Evolutionary conservation across 495 filamentous ascomycete species (phyloP), one percentile per base, ranked within the genome.

Genomic region (Apiosordaria backusii): DNA sequence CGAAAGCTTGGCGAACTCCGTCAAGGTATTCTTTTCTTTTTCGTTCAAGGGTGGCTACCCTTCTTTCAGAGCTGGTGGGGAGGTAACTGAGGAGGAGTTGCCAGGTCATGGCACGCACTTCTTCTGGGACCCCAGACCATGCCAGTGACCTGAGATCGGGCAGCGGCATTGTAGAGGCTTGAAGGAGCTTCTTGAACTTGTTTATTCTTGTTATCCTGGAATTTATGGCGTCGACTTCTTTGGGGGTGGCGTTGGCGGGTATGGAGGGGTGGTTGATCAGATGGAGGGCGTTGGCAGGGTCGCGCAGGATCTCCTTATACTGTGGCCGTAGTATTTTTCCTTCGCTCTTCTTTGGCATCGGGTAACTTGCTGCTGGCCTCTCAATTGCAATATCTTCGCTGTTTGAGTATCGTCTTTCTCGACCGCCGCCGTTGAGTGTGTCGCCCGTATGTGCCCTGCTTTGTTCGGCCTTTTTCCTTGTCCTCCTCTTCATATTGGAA

Each of bases 81-180:
- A 98, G 86, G 75, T 99, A 99, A 52, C 95, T 94, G 50, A 99
- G 87, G 2, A 99, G 82, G 61, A 99, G 81, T 77, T 99, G 94
- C 95, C 95, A 99, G 15, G 95, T 92, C 92, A 99, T 97, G 26
- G 95, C 92, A 27, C 95, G 90, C 29, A 98, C 90, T 81, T 99
- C 95, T 64, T 94, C 89, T 0, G 95, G 95, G 60, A 97, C 87
- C 24, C 95, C 95, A 64, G 91, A 92, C 95, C 95, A 99, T 50
- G 95, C 90, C 27, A 92, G 82, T 68, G 91, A 84, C 63, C 95
- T 85, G 16, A 99, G 81, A 67, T 97, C 96, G 22, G 87, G 78
- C 0, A 97, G 77, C 26, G 92, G 89, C 74, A 98, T 94, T 2
- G 91, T 91, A 64, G 89, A 95, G 19, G 93, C 86, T 79, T 99